Evolutionary conservation across 2,329 filamentous ascomycete genomes (phyloP).

Genomic region (Trichoderma afroharzianum): DNA sequence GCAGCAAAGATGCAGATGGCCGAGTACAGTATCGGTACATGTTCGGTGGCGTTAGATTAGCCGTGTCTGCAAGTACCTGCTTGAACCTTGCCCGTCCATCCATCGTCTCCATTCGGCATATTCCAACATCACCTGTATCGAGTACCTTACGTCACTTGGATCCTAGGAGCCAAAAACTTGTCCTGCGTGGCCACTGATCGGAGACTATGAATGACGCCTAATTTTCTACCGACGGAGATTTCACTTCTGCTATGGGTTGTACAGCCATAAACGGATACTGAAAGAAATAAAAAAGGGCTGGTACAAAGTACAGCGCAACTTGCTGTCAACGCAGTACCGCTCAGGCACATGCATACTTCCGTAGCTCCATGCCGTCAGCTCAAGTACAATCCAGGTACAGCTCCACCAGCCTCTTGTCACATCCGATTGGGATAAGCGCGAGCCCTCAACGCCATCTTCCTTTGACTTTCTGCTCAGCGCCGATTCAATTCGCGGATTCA

Average conservation of each 20-base stretch:
- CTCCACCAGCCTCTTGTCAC: slow-evolving; percentile 1
- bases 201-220: not conserved
- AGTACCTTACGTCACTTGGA: not conserved
- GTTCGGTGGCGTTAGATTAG: not conserved
- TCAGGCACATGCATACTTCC: not conserved
- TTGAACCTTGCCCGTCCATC: not conserved
- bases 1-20: not conserved
- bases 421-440: slow-evolving; percentile 15
- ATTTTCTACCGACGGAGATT: not conserved
- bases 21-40: not conserved
- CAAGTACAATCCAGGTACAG: slow-evolving; percentile 11
- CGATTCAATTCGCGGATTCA: not conserved
- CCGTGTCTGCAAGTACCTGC: not conserved
- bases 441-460: slow-evolving; percentile 8
- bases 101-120: not conserved
- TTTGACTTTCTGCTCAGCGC: slow-evolving; percentile 6
- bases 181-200: not conserved
- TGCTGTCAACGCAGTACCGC: slow-evolving; percentile 2
- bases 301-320: not conserved
- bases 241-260: not conserved
- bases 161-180: not conserved
- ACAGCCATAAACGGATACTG: not conserved
- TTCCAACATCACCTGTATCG: not conserved
- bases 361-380: not conserved
- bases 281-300: not conserved